Conservation (phyloP, 2,329 filamentous ascomycete genomes). For the Monilinia aucupariae region DNA sequence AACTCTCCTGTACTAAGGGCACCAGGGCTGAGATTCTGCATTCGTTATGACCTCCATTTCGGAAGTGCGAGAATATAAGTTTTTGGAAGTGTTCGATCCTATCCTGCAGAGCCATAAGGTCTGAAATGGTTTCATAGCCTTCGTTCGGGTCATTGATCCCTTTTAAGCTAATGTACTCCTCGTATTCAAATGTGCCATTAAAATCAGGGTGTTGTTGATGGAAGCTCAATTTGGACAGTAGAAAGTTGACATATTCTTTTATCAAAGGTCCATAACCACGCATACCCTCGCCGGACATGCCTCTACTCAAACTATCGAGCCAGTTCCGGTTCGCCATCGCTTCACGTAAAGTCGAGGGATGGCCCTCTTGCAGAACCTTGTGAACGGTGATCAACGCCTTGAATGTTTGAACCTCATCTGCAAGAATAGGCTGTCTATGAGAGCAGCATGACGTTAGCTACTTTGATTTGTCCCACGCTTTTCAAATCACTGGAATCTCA, state of each 20-base stretch:
- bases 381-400: constrained; percentile 96
- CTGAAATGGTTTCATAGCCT: constrained; percentile 92
- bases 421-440: constrained; percentile 84
- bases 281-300: constrained; percentile 75
- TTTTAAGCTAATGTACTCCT: constrained; percentile 97
- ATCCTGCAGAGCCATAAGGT: constrained; percentile 94
- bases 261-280: constrained; percentile 90
- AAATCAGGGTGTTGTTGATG: constrained; percentile 96
- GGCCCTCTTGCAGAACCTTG: constrained; percentile 95
- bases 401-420: constrained; percentile 98
- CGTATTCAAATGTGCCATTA: constrained; percentile 97
- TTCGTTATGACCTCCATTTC: constrained; percentile 86
- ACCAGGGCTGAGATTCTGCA: constrained; percentile 92
- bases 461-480: constrained; percentile 7
- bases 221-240: constrained; percentile 92
- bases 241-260: constrained; percentile 92
- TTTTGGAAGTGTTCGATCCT: constrained; percentile 99
- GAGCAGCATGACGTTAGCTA: constrained; percentile 18
- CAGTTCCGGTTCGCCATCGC: constrained; percentile 83
- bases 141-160: constrained; percentile 98
- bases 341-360: constrained; percentile 80
- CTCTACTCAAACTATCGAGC: constrained; percentile 87
- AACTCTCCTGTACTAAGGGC: constrained; percentile 92
- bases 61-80: constrained; percentile 95
- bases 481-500: background rate